phyloP scores from a whole-genome alignment of 2,329 filamentous ascomycete genomes.

The Trichophyton mentagrophytes region DNA sequence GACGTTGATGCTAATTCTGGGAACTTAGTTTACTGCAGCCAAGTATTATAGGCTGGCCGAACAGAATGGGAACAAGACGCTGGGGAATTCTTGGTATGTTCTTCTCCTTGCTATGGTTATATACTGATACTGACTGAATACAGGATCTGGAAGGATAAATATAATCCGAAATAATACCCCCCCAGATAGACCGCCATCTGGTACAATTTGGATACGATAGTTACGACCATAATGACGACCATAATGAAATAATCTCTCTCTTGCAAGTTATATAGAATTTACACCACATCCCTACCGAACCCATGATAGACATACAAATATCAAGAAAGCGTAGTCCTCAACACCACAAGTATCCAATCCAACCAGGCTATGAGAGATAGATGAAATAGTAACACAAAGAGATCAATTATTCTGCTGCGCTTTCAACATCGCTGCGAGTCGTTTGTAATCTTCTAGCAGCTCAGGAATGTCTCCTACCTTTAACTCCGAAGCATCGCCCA shows the following conservation, averaged over 20 bases:
- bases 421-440: slow-evolving; percentile 53
- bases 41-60: slow-evolving; percentile 83
- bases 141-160: slow-evolving; percentile 99
- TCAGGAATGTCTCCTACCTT: slow-evolving; percentile 60
- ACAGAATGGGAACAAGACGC: slow-evolving; percentile 71
- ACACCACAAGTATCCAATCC: neutral
- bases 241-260: neutral
- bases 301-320: neutral
- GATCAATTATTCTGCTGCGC: slow-evolving; percentile 22
- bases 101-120: neutral
- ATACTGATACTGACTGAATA: neutral
- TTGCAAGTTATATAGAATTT: slow-evolving; percentile 1
- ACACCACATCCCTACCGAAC: neutral
- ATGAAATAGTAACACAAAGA: neutral
- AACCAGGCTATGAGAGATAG: neutral
- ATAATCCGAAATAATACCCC: slow-evolving; percentile 41
- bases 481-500: slow-evolving; percentile 57
- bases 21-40: slow-evolving; percentile 41
- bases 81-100: slow-evolving; percentile 84
- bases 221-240: neutral
- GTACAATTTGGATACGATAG: neutral
- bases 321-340: neutral
- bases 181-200: neutral
- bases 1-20: slow-evolving; percentile 11
- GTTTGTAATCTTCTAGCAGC: slow-evolving; percentile 60